Percentiles rank a stretch among this genome's conserved stretches.
Conservation (phyloP, 345 rosid genomes). For the Geranium rotundifolium region DNA sequence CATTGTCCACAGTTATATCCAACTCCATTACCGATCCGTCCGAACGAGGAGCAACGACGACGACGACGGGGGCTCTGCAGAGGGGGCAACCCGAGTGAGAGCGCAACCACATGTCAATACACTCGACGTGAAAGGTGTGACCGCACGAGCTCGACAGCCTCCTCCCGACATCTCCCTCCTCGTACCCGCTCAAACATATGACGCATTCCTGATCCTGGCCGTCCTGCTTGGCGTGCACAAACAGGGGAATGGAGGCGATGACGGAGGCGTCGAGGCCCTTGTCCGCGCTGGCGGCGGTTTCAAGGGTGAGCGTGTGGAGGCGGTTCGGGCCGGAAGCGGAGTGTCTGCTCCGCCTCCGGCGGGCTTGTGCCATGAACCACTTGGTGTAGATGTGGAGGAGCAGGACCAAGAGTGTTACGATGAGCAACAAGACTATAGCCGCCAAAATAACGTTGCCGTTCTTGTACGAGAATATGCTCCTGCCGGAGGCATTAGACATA, state of each 20-base stretch:
- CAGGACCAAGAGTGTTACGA: conserved; percentile 64
- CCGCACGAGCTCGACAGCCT: conserved; percentile 42
- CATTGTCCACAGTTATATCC: conserved; percentile 12
- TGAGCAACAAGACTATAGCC: conserved; percentile 54
- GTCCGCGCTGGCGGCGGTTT: conserved; percentile 10
- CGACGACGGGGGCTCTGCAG: too few relatives aligned
- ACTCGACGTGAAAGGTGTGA: conserved; percentile 67
- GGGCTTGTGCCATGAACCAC: conserved; percentile 46
- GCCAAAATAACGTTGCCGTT: conserved; percentile 59
- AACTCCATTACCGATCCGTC: conserved; percentile 22
- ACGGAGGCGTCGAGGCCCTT: conserved; percentile 55
- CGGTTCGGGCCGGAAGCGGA: conserved; percentile 24
- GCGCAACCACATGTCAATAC: conserved; percentile 74
- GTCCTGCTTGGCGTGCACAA: conserved; percentile 27
- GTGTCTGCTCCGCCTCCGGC: conserved; percentile 12
- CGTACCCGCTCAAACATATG: conserved; percentile 54
- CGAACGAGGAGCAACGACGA: conserved; percentile 9
- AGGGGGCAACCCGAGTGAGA: too few relatives aligned
- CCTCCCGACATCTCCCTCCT: conserved; percentile 52
- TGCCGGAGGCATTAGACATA: too few relatives aligned
- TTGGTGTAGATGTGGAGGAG: conserved; percentile 79
- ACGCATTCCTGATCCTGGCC: conserved; percentile 36
- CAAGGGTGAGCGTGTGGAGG: conserved; percentile 18
- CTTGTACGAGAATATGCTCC: conserved; percentile 41
- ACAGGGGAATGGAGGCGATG: conserved; percentile 57